Conservation (phyloP, 1,284 basidiomycete genomes). For the Irpex rosettiformis region DNA sequence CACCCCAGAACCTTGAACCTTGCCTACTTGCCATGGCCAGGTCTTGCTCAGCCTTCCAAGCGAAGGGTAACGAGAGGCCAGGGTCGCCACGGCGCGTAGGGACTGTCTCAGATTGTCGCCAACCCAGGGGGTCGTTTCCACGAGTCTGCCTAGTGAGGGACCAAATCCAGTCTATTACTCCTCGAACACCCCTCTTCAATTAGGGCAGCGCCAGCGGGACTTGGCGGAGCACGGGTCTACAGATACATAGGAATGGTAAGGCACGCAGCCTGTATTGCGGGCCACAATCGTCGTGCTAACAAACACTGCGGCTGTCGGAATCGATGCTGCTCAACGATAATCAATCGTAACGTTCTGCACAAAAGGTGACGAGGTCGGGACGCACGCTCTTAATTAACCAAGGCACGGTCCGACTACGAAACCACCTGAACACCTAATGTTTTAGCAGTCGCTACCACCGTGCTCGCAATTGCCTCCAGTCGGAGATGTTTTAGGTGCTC, state of each 20-base stretch:
- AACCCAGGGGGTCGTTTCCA: conserved; percentile 7
- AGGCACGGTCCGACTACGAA: conserved; percentile 48
- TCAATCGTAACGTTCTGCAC: conserved; percentile 20
- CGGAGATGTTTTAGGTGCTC: conserved; percentile 81
- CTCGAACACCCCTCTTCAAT: neutral
- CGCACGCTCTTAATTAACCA: conserved; percentile 18
- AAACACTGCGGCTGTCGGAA: conserved; percentile 8
- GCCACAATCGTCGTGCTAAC: conserved; percentile 6
- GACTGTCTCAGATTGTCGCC: neutral
- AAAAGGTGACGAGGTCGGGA: conserved; percentile 17
- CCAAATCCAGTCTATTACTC: neutral
- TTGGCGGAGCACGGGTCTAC: conserved; percentile 14
- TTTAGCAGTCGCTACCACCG: conserved; percentile 81
- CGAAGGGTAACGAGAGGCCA: neutral
- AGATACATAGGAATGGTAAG: conserved; percentile 16
- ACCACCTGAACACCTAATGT: conserved; percentile 87
- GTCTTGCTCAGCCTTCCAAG: neutral
- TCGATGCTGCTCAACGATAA: conserved; percentile 14
- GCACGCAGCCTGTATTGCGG: conserved; percentile 10
- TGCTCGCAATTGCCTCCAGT: conserved; percentile 84
- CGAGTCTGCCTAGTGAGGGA: conserved; percentile 12
- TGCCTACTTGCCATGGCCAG: neutral
- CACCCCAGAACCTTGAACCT: conserved; percentile 18
- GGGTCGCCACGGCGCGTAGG: neutral
- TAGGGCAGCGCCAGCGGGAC: conserved; percentile 1